phyloP scores from a whole-genome alignment of 2,329 filamentous ascomycete genomes.

The Colletotrichum plurivorum region DNA sequence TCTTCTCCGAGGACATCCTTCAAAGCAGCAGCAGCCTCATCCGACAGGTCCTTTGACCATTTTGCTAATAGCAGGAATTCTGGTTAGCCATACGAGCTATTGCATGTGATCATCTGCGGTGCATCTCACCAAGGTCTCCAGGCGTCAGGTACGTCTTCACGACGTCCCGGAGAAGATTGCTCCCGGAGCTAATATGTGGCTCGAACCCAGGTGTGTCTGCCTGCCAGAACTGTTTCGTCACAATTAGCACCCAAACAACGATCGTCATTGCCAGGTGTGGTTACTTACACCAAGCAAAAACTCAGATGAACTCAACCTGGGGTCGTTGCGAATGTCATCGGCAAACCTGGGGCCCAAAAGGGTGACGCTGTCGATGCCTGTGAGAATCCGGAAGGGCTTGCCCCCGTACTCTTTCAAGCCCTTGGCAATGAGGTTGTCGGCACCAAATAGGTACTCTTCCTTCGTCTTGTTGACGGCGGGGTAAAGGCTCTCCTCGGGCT shows the following conservation, averaged over 20 bases:
- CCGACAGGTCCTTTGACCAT: conserved; percentile 11
- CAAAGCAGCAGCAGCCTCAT: conserved; percentile 16
- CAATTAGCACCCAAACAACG: background rate
- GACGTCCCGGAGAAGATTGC: conserved; percentile 28
- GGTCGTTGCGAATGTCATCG: conserved; percentile 22
- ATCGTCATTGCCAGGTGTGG: too few relatives aligned
- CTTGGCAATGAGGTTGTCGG: conserved; percentile 12
- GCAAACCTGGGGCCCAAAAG: conserved; percentile 14
- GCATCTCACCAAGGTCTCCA: conserved; percentile 13
- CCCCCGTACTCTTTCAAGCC: conserved; percentile 19
- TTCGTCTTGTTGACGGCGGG: conserved; percentile 25
- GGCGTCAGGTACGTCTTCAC: conserved; percentile 19
- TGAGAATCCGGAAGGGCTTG: conserved; percentile 28
- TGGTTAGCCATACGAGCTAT: background rate
- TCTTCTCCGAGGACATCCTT: conserved; percentile 15
- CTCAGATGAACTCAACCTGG: conserved; percentile 21
- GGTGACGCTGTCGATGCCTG: conserved; percentile 23
- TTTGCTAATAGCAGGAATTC: background rate
- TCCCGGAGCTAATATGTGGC: conserved; percentile 26
- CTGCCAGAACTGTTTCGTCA: conserved; percentile 18
- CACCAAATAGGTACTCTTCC: conserved; percentile 22
- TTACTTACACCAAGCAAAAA: conserved; percentile 23
- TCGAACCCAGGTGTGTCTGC: conserved; percentile 25
- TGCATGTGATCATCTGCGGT: too few relatives aligned
- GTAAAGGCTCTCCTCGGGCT: conserved; percentile 9